Conservation (phyloP, 768 basidiomycete genomes). For the Lentinula edodes region DNA sequence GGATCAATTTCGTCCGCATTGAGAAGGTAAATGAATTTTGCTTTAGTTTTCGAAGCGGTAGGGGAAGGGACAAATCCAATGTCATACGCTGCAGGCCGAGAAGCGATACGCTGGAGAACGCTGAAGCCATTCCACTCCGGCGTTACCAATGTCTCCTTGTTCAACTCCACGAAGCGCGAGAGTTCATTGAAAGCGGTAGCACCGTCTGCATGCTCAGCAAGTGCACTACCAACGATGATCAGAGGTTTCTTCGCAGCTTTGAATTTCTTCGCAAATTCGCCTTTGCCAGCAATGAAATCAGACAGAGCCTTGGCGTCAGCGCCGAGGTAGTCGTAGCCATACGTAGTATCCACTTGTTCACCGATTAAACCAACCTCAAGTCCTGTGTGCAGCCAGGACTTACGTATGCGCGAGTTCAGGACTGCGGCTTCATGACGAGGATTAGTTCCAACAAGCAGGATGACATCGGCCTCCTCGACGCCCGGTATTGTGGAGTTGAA, state of each 20-base stretch:
- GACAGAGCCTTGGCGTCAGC: conserved; percentile 66
- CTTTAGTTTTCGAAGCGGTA: conserved; percentile 64
- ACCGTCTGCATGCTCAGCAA: conserved; percentile 83
- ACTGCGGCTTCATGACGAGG: conserved; percentile 97
- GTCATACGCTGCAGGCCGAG: conserved; percentile 91
- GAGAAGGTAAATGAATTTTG: conserved; percentile 95
- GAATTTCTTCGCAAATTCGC: conserved; percentile 80
- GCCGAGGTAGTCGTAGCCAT: conserved; percentile 91
- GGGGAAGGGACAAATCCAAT: conserved; percentile 88
- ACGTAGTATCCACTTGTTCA: conserved; percentile 84
- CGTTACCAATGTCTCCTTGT: conserved; percentile 71
- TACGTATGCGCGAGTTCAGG: conserved; percentile 93
- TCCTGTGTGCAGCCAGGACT: conserved; percentile 85
- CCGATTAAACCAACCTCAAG: conserved; percentile 89
- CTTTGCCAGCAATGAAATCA: conserved; percentile 74
- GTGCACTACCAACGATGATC: conserved; percentile 86
- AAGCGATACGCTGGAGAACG: conserved; percentile 88
- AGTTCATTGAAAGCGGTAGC: conserved; percentile 71
- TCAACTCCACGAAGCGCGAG: conserved; percentile 71
- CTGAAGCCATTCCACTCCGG: conserved; percentile 96
- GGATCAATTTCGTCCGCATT: conserved; percentile 95
- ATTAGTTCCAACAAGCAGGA: conserved; percentile 93
- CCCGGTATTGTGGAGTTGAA: conserved; percentile 93
- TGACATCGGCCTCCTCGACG: conserved; percentile 85
- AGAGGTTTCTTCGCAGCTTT: conserved; percentile 85